These are phyloP conservation scores for Dryadomyces sulphureus DNA, from an alignment of 2,329 filamentous ascomycete genomes.

Conservation along the genomic window DNA sequence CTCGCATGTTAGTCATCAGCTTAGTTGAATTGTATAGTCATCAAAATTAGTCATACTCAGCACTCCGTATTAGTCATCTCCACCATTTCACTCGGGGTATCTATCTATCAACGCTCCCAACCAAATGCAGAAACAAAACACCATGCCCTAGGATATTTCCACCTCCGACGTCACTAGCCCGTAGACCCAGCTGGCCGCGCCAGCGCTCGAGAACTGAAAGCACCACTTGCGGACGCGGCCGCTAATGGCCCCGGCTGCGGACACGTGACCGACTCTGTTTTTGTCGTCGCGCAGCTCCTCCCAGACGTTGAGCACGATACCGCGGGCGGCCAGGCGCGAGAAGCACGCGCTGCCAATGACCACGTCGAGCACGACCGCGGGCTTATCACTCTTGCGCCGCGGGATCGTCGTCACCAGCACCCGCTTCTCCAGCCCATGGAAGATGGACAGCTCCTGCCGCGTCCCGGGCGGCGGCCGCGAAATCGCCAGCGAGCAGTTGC, in stretches of 20 bases:
- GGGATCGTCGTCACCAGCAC: conserved; percentile 64
- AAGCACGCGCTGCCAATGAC: conserved; percentile 76
- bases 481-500: conserved; percentile 70
- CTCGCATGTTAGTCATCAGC: not conserved
- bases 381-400: conserved; percentile 39
- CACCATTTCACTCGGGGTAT: not conserved
- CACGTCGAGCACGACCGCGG: conserved; percentile 61
- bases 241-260: conserved; percentile 33
- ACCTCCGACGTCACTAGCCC: conserved; percentile 43
- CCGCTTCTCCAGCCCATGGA: conserved; percentile 66
- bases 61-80: not conserved
- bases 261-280: conserved; percentile 36
- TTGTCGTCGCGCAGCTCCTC: conserved; percentile 55
- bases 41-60: not conserved
- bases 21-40: too few relatives aligned
- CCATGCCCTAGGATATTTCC: conserved; percentile 2
- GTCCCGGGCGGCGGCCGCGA: conserved; percentile 54
- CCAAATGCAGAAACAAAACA: too few relatives aligned
- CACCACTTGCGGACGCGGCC: conserved; percentile 49
- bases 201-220: conserved; percentile 40
- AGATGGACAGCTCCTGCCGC: conserved; percentile 41
- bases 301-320: conserved; percentile 82
- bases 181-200: conserved; percentile 40
- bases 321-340: conserved; percentile 66
- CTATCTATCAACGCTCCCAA: too few relatives aligned